Percentiles rank a stretch among this genome's conserved stretches.
phyloP scores from a whole-genome alignment of 1,139 yeast species.

The Yueomyces sp. region DNA sequence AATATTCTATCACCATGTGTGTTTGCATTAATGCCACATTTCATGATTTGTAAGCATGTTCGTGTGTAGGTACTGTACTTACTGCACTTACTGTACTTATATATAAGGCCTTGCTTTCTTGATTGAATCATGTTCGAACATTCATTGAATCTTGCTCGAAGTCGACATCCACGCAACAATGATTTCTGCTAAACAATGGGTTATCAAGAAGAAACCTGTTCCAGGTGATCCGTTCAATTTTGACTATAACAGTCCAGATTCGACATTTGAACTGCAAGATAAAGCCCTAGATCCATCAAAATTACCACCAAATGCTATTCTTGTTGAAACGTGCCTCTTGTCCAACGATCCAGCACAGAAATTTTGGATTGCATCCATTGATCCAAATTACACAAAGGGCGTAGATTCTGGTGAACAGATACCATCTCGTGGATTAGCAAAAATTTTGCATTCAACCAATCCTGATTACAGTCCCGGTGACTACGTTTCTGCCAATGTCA shows the following conservation, averaged over 20 bases:
- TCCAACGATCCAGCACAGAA: slow-evolving; percentile 62
- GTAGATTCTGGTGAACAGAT: slow-evolving; percentile 36
- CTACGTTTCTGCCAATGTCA: slow-evolving; percentile 25
- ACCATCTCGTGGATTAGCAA: slow-evolving; percentile 39
- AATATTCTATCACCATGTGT: no score
- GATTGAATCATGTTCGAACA: no score
- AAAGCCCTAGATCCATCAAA: slow-evolving; percentile 18
- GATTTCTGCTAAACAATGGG: slow-evolving; percentile 23
- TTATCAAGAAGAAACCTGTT: slow-evolving; percentile 17
- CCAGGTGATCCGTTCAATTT: slow-evolving; percentile 21
- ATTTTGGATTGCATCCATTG: slow-evolving; percentile 40
- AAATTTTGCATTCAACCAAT: slow-evolving; percentile 34
- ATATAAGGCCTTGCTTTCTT: no score
- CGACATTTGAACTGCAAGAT: slow-evolving; percentile 28
- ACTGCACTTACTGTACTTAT: no score
- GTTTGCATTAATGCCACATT: no score
- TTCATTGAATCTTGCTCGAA: no score
- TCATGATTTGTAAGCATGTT: no score
- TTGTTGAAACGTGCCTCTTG: slow-evolving; percentile 36
- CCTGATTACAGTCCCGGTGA: slow-evolving; percentile 33
- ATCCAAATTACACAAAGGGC: slow-evolving; percentile 36
- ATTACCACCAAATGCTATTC: slow-evolving; percentile 33
- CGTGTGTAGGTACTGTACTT: no score
- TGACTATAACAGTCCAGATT: slow-evolving; percentile 20
- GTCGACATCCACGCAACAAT: background rate